A percentile compares a stretch with the other conserved stretches of the same genome.
These are phyloP conservation scores for Paracoccidioides lutzii DNA, from an alignment of 2,329 filamentous ascomycete genomes.

Conservation along the genomic window DNA sequence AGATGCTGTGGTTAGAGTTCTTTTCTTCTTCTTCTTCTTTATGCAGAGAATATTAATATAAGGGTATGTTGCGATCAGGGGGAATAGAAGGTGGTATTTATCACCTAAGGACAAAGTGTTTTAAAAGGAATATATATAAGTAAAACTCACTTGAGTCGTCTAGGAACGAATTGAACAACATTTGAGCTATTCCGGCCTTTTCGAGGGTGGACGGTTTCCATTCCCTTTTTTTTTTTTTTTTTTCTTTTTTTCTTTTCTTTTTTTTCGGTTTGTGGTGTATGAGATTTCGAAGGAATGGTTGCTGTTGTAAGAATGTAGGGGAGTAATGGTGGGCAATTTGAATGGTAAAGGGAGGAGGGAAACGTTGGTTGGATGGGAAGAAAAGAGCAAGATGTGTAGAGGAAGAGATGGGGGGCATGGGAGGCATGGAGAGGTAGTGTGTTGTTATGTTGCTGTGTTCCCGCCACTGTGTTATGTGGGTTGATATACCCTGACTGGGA, in stretches of 20 bases:
- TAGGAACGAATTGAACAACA: neutral
- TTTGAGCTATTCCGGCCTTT: neutral
- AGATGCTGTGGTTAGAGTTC: constrained; percentile 11
- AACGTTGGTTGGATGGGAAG: constrained; percentile 5
- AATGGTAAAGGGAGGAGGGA: neutral
- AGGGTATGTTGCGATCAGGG: neutral
- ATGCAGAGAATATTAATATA: no score
- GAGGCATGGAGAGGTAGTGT: constrained; percentile 8
- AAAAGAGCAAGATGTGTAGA: constrained; percentile 7
- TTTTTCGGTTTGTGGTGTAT: neutral
- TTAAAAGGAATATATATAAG: neutral
- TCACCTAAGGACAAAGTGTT: neutral
- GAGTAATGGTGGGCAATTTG: neutral
- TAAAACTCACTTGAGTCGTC: neutral
- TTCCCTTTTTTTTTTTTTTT: neutral
- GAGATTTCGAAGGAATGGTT: neutral
- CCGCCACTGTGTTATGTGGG: no score
- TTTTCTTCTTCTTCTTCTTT: constrained; percentile 16
- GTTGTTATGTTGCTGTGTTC: neutral
- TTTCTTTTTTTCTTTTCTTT: neutral
- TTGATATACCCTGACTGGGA: neutral
- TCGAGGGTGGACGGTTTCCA: neutral
- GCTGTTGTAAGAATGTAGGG: neutral
- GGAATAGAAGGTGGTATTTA: neutral
- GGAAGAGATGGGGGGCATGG: constrained; percentile 5